Conservation (phyloP, 352 stramenopile species). For the Phytophthora fragariaefolia region DNA sequence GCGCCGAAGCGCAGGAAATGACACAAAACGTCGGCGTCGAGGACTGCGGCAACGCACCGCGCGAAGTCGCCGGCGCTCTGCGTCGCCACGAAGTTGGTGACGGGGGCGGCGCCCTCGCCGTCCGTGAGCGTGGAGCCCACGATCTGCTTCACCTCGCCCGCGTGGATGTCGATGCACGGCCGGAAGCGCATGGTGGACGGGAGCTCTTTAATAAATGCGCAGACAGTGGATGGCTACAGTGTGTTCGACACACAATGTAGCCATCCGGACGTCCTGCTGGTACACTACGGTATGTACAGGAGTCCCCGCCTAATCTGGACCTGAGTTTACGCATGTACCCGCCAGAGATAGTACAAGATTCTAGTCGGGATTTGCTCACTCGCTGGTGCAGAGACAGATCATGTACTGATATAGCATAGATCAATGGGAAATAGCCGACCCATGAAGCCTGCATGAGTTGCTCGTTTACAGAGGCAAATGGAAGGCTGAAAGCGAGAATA, state of each 20-base stretch:
- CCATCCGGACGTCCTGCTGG: not conserved
- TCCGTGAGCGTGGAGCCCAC: conserved; percentile 97
- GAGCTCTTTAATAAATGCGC: conserved; percentile 9
- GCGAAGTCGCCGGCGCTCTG: conserved; percentile 81
- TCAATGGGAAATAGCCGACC: no score
- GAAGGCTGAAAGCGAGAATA: no score
- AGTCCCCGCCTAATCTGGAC: no score
- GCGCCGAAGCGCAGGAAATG: not conserved
- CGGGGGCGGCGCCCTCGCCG: conserved; percentile 53
- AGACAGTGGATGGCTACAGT: conserved; percentile 14
- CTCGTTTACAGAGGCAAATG: no score
- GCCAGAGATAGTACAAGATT: no score
- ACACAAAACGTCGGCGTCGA: not conserved
- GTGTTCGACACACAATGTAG: conserved; percentile 1
- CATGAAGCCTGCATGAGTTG: no score
- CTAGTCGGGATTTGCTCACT: no score
- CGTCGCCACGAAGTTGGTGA: conserved; percentile 94
- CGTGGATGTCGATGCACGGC: conserved; percentile 98
- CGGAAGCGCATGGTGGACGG: conserved; percentile 92
- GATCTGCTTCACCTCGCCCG: conserved; percentile 98
- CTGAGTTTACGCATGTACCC: no score
- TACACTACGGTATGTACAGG: no score
- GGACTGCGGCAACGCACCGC: conserved; percentile 37
- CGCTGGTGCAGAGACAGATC: no score
- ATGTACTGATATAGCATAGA: no score